Base-by-base conservation (phyloP, 352 stramenopile species). In the Pythium chondricola region DNA sequence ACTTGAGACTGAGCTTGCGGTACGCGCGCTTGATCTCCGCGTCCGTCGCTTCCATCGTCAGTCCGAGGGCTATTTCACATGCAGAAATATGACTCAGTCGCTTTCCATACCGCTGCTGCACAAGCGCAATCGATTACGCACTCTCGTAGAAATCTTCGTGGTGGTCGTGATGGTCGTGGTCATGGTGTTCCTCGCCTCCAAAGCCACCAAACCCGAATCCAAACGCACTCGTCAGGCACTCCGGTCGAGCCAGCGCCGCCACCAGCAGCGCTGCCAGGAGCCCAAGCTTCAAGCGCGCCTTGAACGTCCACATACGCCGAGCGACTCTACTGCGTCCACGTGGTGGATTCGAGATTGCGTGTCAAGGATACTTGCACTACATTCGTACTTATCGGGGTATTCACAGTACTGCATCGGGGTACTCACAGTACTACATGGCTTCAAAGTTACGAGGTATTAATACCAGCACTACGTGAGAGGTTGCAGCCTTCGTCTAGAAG, bases 1-100 rank as follows among this genome's bases (percentile, higher is more conserved):
- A 98, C 57, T 97, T 94, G n/a, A 98, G 76, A 43, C 81, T 95
- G 14, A 98, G 67, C 59, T 96, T 97, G 45, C 93, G 80, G 65
- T 98, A 98, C 22, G 94, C 93, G 51, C 93, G 94, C 67, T 98
- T 98, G 61, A 98, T 97, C 63, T 98, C 71, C 9, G 75, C 63
- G n/a, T 96, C 80, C 0, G 69, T 66, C 2, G 79, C 81, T 50
- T 94, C 81, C 80, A 92, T 90, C 0, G 68, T 85, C 17, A 94
- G 52, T 2, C 79, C 81, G 22, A 94, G 49, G 6, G 75, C 79
- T 90, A 37, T 18, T 44, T 17, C 5, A 7, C 13, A 33, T 17
- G 9, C 46, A 32, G 22, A 42, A 46, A 48, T 48, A n/a, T n/a
- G n/a, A n/a, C n/a, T n/a, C n/a, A n/a, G n/a, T n/a, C n/a, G n/a